Evolutionary conservation across 169 alveolate genomes (phyloP).

Genomic region (Hepatocystis sp.): DNA sequence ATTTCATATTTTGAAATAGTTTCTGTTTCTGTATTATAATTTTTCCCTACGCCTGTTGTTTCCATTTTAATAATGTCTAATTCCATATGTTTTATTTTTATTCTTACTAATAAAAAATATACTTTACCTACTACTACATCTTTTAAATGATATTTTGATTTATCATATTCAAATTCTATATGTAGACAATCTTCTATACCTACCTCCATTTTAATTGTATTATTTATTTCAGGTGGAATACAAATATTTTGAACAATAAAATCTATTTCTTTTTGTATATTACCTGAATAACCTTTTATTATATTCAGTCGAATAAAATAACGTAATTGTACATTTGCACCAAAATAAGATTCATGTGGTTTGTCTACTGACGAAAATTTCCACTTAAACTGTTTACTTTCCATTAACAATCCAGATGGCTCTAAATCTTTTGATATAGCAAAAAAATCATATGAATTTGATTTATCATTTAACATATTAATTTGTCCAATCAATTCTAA

Average conservation of each 20-base stretch:
- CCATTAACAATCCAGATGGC: conserved; percentile 96
- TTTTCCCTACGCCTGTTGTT: conserved; percentile 76
- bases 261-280: conserved; percentile 94
- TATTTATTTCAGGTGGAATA: conserved; percentile 91
- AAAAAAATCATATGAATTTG: conserved; percentile 95
- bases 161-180: conserved; percentile 95
- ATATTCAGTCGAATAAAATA: conserved; percentile 95
- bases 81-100: conserved; percentile 99
- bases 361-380: conserved; percentile 96
- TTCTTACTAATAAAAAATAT: conserved; percentile 96
- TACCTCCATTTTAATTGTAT: conserved; percentile 96
- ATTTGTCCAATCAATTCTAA: conserved; percentile 98
- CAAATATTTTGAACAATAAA: conserved; percentile 94
- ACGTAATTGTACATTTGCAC: conserved; percentile 94
- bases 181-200: conserved; percentile 99
- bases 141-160: conserved; percentile 95
- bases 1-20: conserved; percentile 98
- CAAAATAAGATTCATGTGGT: conserved; percentile 98
- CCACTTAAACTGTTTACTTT: conserved; percentile 94
- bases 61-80: conserved; percentile 85
- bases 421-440: conserved; percentile 96
- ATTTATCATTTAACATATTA: conserved; percentile 92
- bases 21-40: conserved; percentile 93
- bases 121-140: conserved; percentile 98
- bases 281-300: conserved; percentile 92